Evolutionary conservation across 1,139 yeast genomes (phyloP).

Genomic region (Candida tropicalis): DNA sequence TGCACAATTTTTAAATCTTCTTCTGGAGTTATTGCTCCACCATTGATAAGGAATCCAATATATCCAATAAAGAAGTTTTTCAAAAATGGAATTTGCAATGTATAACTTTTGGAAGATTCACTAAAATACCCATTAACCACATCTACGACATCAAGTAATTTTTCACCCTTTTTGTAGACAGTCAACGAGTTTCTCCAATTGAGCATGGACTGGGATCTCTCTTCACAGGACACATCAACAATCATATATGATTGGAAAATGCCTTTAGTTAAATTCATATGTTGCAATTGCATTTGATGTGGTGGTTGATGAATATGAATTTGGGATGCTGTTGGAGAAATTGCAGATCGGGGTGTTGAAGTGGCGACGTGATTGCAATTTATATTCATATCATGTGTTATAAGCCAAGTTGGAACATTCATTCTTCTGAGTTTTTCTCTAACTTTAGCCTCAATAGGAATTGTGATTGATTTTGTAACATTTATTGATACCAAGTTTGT

Average conservation of each 20-base stretch:
- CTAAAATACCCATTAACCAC: conserved; percentile 38
- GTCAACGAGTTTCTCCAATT: conserved; percentile 39
- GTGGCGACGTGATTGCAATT: conserved; percentile 12
- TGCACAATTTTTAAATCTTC: conserved; percentile 34
- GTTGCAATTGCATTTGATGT: conserved; percentile 8
- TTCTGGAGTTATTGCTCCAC: conserved; percentile 25
- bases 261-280: conserved; percentile 28
- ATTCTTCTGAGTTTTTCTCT: conserved; percentile 5
- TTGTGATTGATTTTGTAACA: conserved; percentile 5
- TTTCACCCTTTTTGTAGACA: conserved; percentile 25
- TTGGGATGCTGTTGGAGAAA: conserved; percentile 11
- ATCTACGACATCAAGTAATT: conserved; percentile 32
- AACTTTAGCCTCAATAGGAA: conserved; percentile 3
- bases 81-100: conserved; percentile 42
- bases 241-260: conserved; percentile 33
- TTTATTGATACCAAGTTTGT: conserved; percentile 5
- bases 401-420: conserved; percentile 16
- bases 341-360: conserved; percentile 20
- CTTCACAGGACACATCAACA: conserved; percentile 22
- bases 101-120: conserved; percentile 21
- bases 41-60: conserved; percentile 39
- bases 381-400: conserved; percentile 18
- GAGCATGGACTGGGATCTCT: conserved; percentile 21
- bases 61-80: conserved; percentile 45
- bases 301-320: background rate